Percentiles rank a stretch among this genome's conserved stretches.
Evolutionary conservation across 352 stramenopile species (phyloP).

Genomic region (Phytophthora pinifolia): DNA sequence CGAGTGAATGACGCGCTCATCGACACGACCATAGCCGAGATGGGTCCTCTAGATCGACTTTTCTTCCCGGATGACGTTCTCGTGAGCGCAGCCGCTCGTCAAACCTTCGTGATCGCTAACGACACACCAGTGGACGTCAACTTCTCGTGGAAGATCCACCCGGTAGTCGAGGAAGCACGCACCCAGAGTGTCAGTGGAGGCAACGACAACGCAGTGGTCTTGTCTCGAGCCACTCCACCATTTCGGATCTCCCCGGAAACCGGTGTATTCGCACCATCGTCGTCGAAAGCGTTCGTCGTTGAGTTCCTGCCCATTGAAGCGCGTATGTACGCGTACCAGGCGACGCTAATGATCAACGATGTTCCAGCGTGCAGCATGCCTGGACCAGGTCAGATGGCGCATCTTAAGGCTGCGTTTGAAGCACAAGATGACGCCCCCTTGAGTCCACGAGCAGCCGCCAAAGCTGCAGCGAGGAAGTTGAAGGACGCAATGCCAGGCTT

Average conservation of each 20-base stretch:
- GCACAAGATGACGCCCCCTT: conserved; percentile 6
- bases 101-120: conserved; percentile 60
- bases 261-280: conserved; percentile 46
- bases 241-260: conserved; percentile 41
- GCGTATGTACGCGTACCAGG: conserved; percentile 26
- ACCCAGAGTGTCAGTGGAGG: not conserved
- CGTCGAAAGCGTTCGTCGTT: conserved; percentile 43
- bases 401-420: conserved; percentile 38
- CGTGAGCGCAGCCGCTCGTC: conserved; percentile 28
- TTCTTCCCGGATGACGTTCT: conserved; percentile 49
- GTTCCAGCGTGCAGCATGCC: conserved; percentile 54
- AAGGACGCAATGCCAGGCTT: conserved; percentile 20
- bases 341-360: conserved; percentile 46
- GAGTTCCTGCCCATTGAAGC: conserved; percentile 40
- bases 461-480: conserved; percentile 20
- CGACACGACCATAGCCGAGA: conserved; percentile 42
- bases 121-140: conserved; percentile 63
- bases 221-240: conserved; percentile 21
- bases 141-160: conserved; percentile 55
- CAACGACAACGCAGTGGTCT: conserved; percentile 14
- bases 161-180: conserved; percentile 1
- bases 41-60: conserved; percentile 49
- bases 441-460: conserved; percentile 18
- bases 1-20: conserved; percentile 48
- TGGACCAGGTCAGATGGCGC: conserved; percentile 37